A percentile compares a stretch with the other conserved stretches of the same genome.
Conservation (phyloP, 2,329 filamentous ascomycete genomes). For the Diaporthe caulivora region DNA sequence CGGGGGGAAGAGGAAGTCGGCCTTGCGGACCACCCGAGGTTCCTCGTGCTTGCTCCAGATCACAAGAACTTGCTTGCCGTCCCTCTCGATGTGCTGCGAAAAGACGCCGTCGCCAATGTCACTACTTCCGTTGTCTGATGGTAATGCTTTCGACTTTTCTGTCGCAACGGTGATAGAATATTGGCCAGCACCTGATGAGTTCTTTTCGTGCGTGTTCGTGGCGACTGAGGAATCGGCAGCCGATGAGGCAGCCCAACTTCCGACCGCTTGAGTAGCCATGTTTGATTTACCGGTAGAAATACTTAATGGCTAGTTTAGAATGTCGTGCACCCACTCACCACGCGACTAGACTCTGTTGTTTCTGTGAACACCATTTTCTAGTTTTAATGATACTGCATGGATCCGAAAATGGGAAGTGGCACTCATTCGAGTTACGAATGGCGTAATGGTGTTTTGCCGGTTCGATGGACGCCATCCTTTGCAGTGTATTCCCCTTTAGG, state of each 20-base stretch:
- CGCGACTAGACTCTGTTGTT: not conserved
- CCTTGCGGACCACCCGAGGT: not conserved
- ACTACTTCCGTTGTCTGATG: not conserved
- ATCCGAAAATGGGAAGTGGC: not conserved
- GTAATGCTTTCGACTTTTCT: rapidly evolving
- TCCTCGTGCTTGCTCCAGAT: not conserved
- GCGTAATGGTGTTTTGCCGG: not conserved
- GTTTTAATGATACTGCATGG: not conserved
- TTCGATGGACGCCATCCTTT: not conserved
- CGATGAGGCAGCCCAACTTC: not conserved
- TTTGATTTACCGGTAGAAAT: not conserved
- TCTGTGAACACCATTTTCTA: not conserved
- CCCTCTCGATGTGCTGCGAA: not conserved
- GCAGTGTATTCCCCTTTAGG: not conserved
- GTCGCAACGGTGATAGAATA: not conserved
- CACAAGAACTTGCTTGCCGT: not conserved
- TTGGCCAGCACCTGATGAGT: not conserved
- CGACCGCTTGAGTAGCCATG: not conserved
- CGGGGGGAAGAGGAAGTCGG: not conserved
- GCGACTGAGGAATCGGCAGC: not conserved
- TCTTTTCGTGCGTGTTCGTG: not conserved
- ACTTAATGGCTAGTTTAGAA: rapidly evolving
- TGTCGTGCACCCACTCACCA: not conserved
- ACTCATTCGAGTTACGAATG: not conserved
- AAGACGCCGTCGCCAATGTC: not conserved